phyloP scores from a whole-genome alignment of 768 basidiomycete genomes.

The Kwoniella botswanensis region DNA sequence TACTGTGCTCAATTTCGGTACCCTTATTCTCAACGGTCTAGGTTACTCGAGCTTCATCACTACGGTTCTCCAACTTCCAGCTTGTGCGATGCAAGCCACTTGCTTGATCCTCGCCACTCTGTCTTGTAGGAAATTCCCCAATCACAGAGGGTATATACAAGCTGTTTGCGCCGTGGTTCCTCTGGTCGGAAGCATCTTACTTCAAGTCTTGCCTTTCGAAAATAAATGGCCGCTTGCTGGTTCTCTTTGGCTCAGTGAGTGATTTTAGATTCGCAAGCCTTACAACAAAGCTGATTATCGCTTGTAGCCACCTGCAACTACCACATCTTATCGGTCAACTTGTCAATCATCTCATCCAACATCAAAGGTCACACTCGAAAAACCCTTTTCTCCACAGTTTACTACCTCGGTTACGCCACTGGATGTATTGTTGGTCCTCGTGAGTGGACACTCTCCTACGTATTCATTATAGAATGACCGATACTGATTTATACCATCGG shows the following conservation, averaged over 20 bases:
- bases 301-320: constrained; percentile 32
- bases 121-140: constrained; percentile 23
- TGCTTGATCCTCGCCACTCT: constrained; percentile 26
- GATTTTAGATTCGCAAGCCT: neutral
- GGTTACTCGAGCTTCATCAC: constrained; percentile 31
- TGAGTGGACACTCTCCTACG: neutral
- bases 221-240: constrained; percentile 36
- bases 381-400: constrained; percentile 31
- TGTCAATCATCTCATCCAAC: constrained; percentile 35
- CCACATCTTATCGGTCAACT: constrained; percentile 37
- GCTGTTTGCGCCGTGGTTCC: constrained; percentile 30
- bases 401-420: constrained; percentile 19
- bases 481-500: no score
- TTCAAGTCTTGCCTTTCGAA: constrained; percentile 31
- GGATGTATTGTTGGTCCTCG: constrained; percentile 22
- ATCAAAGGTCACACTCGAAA: constrained; percentile 43
- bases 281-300: neutral
- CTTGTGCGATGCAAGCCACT: constrained; percentile 28
- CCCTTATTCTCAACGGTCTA: constrained; percentile 38
- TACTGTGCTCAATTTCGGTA: constrained; percentile 37
- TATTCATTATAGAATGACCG: no score
- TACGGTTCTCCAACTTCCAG: constrained; percentile 34
- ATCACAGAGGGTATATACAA: constrained; percentile 34
- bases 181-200: constrained; percentile 32
- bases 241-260: constrained; percentile 24